These are phyloP conservation scores for Tarenaya hassleriana DNA, from an alignment of 345 rosid genomes.

Conservation along the genomic window DNA sequence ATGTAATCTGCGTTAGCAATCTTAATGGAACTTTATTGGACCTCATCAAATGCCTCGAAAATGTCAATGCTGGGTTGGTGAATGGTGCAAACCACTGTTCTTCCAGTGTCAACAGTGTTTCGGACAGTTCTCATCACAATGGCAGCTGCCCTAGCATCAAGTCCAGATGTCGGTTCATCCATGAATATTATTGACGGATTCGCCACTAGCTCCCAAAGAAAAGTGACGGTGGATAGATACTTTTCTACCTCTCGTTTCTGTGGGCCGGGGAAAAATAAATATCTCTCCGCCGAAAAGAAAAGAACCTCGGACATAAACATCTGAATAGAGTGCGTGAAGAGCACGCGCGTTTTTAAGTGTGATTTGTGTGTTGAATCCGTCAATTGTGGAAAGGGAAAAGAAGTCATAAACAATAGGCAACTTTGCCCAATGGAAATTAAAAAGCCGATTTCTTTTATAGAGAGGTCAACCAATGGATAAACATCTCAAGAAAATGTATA, in stretches of 20 bases:
- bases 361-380: too few relatives aligned
- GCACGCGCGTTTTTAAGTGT: too few relatives aligned
- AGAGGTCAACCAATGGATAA: too few relatives aligned
- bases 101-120: conserved; percentile 91
- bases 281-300: background rate
- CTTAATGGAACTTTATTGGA: conserved; percentile 25
- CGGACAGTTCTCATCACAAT: conserved; percentile 94
- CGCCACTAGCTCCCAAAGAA: conserved; percentile 68
- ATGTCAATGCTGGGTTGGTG: conserved; percentile 95
- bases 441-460: too few relatives aligned
- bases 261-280: background rate
- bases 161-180: conserved; percentile 99
- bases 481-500: too few relatives aligned
- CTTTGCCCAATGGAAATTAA: too few relatives aligned
- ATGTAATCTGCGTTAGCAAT: background rate
- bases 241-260: background rate
- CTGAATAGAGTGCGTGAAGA: too few relatives aligned
- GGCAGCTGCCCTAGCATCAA: conserved; percentile 97
- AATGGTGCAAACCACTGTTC: conserved; percentile 91
- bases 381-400: too few relatives aligned
- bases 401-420: too few relatives aligned
- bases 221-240: conserved; percentile 5
- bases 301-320: too few relatives aligned
- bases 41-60: conserved; percentile 96
- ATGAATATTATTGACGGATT: conserved; percentile 89